Percentiles rank a stretch among this genome's conserved stretches.
Evolutionary conservation across 2,329 filamentous ascomycete genomes (phyloP).

Genomic region (Penicillium italicum): DNA sequence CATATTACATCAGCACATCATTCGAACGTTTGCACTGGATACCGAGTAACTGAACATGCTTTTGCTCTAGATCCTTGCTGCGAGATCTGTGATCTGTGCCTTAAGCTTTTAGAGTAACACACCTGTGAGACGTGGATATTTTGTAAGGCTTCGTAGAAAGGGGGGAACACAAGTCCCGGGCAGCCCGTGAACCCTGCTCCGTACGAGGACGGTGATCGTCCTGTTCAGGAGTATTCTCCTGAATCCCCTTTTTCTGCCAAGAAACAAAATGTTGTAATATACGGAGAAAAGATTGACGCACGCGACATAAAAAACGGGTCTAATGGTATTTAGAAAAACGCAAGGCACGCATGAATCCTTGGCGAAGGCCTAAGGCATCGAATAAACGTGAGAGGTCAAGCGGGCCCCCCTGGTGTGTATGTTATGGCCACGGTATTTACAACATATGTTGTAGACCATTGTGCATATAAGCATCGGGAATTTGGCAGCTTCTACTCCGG

Average conservation of each 20-base stretch:
- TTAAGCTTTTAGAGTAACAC: background rate
- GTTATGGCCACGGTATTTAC: no score
- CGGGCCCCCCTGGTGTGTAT: no score
- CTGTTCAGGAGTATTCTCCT: conserved; percentile 7
- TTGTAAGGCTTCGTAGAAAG: background rate
- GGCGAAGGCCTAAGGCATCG: no score
- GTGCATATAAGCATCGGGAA: background rate
- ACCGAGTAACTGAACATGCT: background rate
- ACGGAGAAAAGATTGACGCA: background rate
- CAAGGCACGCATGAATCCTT: no score
- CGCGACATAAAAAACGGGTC: background rate
- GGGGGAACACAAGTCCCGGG: background rate
- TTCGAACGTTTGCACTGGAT: background rate
- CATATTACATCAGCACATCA: background rate
- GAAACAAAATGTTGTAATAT: background rate
- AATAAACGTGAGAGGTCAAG: no score
- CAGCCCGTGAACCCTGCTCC: background rate
- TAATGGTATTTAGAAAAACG: background rate
- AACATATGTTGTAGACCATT: no score
- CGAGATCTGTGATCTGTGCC: background rate
- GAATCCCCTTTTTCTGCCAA: conserved; percentile 1
- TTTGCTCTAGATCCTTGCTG: background rate
- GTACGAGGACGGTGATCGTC: conserved; percentile 7
- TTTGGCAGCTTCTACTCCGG: background rate
- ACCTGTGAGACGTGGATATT: background rate